Evolutionary conservation across 306 rosid genomes (phyloP), one percentile per base, ranked within the genome.

Genomic region (Trifolium pratense): DNA sequence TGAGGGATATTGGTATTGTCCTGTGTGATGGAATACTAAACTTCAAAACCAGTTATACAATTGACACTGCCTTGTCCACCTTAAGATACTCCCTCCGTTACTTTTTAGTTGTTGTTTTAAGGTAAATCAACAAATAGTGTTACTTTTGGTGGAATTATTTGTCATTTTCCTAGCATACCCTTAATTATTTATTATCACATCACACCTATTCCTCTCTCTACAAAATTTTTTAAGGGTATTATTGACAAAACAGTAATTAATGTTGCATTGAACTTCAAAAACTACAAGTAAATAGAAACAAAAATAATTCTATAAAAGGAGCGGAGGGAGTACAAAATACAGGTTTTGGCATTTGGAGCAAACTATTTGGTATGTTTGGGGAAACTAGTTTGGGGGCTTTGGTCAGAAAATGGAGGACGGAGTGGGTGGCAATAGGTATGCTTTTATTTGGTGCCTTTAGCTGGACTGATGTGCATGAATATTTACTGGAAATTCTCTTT

Each of bases 371-470:
- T 58, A 13, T 58, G 37, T 58, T 58, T 58, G 64, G 62, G 64
- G 36, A 58, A 26, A 58, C 37, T 58, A 58, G 67, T 55, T 42
- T 16, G 51, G 9, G 37, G 55, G 68, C 40, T 55, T 48, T 18
- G 59, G 26, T 65, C 76, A 55, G 78, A 63, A 78, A 71, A 64
- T 13, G 52, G 10, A 71, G 61, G 40, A 57, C 32, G 29, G 4
- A 43, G 16, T 37, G 20, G 53, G 61, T 57, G 29, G 69, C 52
- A 68, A 42, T 32, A 21, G 4, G 75, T 32, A 53, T 8, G 31
- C 32, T 71, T 36, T 32, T 49, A 36, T 52, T 31, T 40, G 73
- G 39, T 37, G 57, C 40, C 73, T 51, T 64, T 62, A 34, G 56
- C 49, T 11, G 39, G 77, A 53, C 9, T 9, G 15, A 64, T 9